Base-by-base conservation (phyloP, 176 grass and related monocot species). In the Saccharum spontaneum region DNA sequence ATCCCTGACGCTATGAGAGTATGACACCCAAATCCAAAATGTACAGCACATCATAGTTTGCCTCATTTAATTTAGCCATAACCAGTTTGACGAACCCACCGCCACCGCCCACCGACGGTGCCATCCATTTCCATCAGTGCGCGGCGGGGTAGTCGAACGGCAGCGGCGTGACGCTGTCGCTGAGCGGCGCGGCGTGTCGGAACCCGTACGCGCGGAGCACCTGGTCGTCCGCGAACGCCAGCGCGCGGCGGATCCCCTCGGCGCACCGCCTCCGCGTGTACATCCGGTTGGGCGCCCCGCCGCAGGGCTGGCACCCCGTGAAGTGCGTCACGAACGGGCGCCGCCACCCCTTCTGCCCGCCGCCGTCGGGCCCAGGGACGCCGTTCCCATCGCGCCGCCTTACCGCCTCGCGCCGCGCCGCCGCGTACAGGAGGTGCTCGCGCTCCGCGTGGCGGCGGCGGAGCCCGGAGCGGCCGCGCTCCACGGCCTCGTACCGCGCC, bases 191-290 rank as follows among this genome's bases (percentile, higher is more conserved):
- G 22, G 26, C 84, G 83, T 94, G 95, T 1, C 84, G 60, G 89
- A 92, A 94, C 2, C 92, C 95, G 76, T 97, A 97, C 2, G 52
- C 31, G 34, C 90, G 95, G 73, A 94, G 75, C 59, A 97, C 92
- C 86, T 97, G 95, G 83, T 97, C 90, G 86, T 97, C 95, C 1
- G 92, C 95, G 80, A 94, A 92, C 67, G 78, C 82, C 54, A 97
- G 86, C 41, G 95, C 95, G 84, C 86, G 85, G 36, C 84, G 86
- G 82, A 97, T 94, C 65, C 92, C 90, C 54, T 91, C 86, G 74
- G 37, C 90, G 89, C 95, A 97, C 57, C 83, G 91, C 69, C 69
- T 18, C 2, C 67, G 46, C 2, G 86, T 76, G 75, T 97, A 97
- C 23, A 64, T 55, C 87, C 86, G 61, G 79, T 94, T 90, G 31